A percentile compares a stretch with the other conserved stretches of the same genome.
These are phyloP conservation scores for Epicoccum sorghinum DNA, from an alignment of 2,329 filamentous ascomycete genomes.

Conservation along the genomic window DNA sequence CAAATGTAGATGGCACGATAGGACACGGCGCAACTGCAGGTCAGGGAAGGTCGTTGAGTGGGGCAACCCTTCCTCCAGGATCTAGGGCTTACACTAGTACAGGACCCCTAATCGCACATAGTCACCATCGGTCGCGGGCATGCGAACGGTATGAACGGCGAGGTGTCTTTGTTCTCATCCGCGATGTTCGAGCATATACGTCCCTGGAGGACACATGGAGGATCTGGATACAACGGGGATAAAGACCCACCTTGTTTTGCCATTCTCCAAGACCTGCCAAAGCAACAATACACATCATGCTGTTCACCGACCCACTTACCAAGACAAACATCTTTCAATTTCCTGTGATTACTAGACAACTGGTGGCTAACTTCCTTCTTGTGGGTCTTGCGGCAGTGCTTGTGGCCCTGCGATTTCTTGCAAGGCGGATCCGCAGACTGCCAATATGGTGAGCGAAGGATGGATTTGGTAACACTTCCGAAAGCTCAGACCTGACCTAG, in stretches of 20 bases:
- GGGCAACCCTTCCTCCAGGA: too few species aligned
- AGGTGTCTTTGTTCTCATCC: too few species aligned
- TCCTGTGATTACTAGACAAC: neutral
- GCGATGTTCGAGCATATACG: too few species aligned
- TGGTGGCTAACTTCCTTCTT: neutral
- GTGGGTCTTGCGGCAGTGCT: neutral
- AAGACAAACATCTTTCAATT: constrained; percentile 1
- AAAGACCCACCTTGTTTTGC: neutral
- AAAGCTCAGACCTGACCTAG: neutral
- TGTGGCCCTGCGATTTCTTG: constrained; percentile 1
- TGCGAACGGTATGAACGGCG: too few species aligned
- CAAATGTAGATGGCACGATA: too few species aligned
- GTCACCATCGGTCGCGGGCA: too few species aligned
- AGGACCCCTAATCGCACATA: too few species aligned
- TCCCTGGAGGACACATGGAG: too few species aligned
- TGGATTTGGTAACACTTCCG: neutral
- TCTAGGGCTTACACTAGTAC: too few species aligned
- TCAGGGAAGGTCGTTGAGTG: too few species aligned
- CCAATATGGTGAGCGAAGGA: neutral
- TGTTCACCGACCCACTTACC: constrained; percentile 1
- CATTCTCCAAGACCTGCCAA: neutral
- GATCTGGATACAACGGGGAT: too few species aligned
- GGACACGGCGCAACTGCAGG: too few species aligned
- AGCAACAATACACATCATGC: neutral
- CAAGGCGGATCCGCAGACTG: neutral